phyloP scores from a whole-genome alignment of 352 stramenopile species.

The Globisporangium cystogenes region DNA sequence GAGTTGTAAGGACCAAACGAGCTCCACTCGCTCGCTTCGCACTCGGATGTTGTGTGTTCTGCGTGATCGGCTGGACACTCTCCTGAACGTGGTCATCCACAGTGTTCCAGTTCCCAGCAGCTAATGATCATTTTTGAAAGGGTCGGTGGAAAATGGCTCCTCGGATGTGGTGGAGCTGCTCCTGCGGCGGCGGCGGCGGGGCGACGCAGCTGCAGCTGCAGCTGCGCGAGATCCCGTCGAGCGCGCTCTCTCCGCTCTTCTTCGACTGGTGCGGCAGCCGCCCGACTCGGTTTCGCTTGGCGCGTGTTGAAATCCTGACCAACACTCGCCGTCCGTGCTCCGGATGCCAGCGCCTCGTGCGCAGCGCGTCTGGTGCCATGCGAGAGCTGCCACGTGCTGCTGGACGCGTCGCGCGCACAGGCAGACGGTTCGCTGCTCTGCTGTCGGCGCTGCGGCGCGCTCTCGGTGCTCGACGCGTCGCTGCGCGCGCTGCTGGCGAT shows the following conservation, averaged over 20 bases:
- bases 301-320: too few species aligned
- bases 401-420: constrained; percentile 7
- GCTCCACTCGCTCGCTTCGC: too few species aligned
- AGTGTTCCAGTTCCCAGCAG: too few species aligned
- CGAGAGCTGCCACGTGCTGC: constrained; percentile 24
- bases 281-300: too few species aligned
- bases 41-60: too few species aligned
- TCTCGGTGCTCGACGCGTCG: constrained; percentile 18
- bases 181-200: not conserved
- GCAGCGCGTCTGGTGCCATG: constrained; percentile 16
- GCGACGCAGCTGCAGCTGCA: not conserved
- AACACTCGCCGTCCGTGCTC: too few species aligned
- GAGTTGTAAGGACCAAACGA: too few species aligned
- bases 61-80: too few species aligned
- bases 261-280: constrained; percentile 16
- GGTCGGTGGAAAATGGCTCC: too few species aligned
- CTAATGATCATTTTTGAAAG: too few species aligned
- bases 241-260: constrained; percentile 10
- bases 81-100: too few species aligned
- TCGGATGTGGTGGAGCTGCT: not conserved
- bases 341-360: constrained; percentile 15
- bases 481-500: constrained; percentile 19
- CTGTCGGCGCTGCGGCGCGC: constrained; percentile 24
- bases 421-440: constrained; percentile 19
- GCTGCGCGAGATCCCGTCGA: constrained; percentile 8